Percentiles rank a stretch among this genome's conserved stretches.
Evolutionary conservation across 257 asterid species (phyloP).

Genomic region (Rauvolfia tetraphylla): DNA sequence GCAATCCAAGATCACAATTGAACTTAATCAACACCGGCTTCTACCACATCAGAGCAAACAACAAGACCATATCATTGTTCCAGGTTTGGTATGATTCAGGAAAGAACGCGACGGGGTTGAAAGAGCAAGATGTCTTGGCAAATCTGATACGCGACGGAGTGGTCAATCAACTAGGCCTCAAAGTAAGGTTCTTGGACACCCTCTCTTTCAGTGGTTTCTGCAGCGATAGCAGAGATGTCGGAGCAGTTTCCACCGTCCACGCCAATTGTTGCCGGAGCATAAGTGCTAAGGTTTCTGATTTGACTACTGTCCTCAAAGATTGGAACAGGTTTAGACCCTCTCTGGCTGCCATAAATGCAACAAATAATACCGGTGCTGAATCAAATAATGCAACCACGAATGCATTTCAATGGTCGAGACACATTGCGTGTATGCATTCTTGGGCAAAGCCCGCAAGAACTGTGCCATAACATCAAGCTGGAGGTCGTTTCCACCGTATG

Average conservation of each 20-base stretch:
- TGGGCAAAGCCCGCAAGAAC: background rate
- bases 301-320: constrained; percentile 46
- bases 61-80: constrained; percentile 45
- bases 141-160: constrained; percentile 22
- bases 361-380: background rate
- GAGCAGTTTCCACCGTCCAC: constrained; percentile 47
- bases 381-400: background rate
- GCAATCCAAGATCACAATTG: constrained; percentile 29
- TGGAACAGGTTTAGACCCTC: constrained; percentile 46
- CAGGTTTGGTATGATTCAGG: constrained; percentile 47
- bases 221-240: constrained; percentile 27
- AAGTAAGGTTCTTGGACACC: constrained; percentile 37
- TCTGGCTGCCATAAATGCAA: background rate
- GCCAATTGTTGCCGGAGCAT: constrained; percentile 70
- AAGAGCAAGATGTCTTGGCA: constrained; percentile 65
- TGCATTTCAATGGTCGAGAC: constrained; percentile 6
- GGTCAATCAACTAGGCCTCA: constrained; percentile 21
- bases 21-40: constrained; percentile 66
- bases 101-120: constrained; percentile 35
- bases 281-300: constrained; percentile 52
- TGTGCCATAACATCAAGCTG: background rate
- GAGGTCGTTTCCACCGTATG: background rate
- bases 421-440: background rate
- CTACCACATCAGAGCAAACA: constrained; percentile 47
- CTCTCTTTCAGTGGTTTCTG: constrained; percentile 62